A percentile compares a stretch with the other conserved stretches of the same genome.
Conservation (phyloP, 2,329 filamentous ascomycete genomes). For the Colletotrichum camelliae region DNA sequence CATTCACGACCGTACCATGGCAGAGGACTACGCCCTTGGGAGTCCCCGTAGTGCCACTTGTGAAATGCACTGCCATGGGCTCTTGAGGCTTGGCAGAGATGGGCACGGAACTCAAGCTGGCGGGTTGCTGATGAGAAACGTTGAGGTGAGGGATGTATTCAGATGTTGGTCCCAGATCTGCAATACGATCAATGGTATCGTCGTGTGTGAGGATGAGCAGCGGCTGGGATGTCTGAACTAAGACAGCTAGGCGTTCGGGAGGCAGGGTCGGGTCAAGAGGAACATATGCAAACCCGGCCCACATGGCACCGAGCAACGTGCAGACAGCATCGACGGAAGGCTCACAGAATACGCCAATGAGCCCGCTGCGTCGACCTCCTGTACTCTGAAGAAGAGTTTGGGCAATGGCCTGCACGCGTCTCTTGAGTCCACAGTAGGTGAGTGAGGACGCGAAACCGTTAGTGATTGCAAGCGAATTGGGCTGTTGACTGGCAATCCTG, state of each 20-base stretch:
- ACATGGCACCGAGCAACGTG: conserved; percentile 45
- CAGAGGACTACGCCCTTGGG: conserved; percentile 47
- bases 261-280: conserved; percentile 40
- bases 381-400: neutral
- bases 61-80: neutral
- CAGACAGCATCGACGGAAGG: conserved; percentile 38
- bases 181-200: neutral
- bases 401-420: neutral
- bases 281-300: conserved; percentile 41
- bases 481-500: neutral
- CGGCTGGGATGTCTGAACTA: neutral
- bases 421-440: neutral
- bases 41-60: conserved; percentile 33
- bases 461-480: neutral
- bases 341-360: conserved; percentile 44
- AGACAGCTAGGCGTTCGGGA: neutral
- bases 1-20: conserved; percentile 33
- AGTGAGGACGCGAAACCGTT: neutral
- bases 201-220: neutral
- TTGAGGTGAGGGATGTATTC: neutral
- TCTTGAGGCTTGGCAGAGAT: neutral
- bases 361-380: neutral
- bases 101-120: neutral
- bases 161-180: neutral
- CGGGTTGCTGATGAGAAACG: neutral